These are phyloP conservation scores for Blastocystis sp. DNA, from an alignment of 352 stramenopile genomes.

Conservation along the genomic window DNA sequence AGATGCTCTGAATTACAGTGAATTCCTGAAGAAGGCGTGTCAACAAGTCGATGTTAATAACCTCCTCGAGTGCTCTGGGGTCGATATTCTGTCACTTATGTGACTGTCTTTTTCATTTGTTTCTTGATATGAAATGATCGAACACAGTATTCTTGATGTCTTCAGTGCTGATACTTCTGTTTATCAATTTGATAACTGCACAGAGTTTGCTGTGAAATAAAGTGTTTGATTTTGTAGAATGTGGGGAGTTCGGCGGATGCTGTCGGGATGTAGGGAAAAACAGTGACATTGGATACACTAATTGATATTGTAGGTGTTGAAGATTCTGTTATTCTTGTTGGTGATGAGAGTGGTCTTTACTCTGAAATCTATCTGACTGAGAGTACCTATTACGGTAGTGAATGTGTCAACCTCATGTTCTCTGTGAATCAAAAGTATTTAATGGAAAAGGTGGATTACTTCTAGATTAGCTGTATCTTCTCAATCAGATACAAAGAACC, in stretches of 20 bases:
- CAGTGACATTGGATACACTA: background rate
- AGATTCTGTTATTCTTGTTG: background rate
- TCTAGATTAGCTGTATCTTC: background rate
- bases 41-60: background rate
- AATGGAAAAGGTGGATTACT: background rate
- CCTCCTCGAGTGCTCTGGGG: background rate
- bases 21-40: background rate
- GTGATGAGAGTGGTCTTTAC: background rate
- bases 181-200: background rate
- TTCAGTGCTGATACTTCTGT: background rate
- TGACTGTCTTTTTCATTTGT: background rate
- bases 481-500: background rate
- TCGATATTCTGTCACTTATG: background rate
- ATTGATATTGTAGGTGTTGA: background rate
- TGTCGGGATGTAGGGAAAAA: conserved; percentile 18
- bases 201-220: background rate
- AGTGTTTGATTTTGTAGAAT: conserved; percentile 13
- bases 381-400: background rate
- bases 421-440: conserved; percentile 15
- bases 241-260: conserved; percentile 1
- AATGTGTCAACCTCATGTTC: background rate
- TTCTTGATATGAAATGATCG: too few relatives aligned
- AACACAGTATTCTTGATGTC: background rate
- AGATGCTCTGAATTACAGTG: background rate
- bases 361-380: conserved; percentile 49